Conservation (phyloP, 768 basidiomycete genomes). For the Erythrobasidium yunnanense region DNA sequence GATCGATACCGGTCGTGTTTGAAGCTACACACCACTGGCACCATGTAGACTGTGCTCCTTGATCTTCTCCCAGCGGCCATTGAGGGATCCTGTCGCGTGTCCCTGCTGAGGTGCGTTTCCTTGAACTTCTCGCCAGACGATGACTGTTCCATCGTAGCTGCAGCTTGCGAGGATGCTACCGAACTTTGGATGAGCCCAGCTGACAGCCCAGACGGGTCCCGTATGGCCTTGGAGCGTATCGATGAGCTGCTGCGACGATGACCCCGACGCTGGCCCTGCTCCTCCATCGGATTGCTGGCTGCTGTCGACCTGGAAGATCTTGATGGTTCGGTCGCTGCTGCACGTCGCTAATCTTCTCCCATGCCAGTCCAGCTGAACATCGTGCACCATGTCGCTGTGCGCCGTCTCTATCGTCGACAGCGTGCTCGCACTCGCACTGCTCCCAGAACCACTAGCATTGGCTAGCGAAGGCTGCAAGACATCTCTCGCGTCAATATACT, state of each 20-base stretch:
- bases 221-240: conserved; percentile 73
- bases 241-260: conserved; percentile 27
- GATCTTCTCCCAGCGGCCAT: conserved; percentile 73
- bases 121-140: conserved; percentile 90
- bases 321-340: conserved; percentile 86
- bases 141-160: conserved; percentile 93
- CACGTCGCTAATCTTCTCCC: conserved; percentile 93
- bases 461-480: conserved; percentile 16
- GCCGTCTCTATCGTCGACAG: conserved; percentile 63
- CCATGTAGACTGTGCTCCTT: conserved; percentile 91
- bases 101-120: not conserved
- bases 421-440: conserved; percentile 8
- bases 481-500: too few species aligned
- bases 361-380: conserved; percentile 96
- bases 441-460: not conserved
- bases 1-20: not conserved
- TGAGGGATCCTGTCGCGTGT: not conserved
- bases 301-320: conserved; percentile 86
- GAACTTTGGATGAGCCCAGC: conserved; percentile 97
- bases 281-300: conserved; percentile 53
- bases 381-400: conserved; percentile 99
- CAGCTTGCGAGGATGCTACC: conserved; percentile 95
- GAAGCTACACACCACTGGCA: conserved; percentile 61
- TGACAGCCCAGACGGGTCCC: conserved; percentile 94
- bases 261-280: conserved; percentile 44